A percentile compares a stretch with the other conserved stretches of the same genome.
Evolutionary conservation across 805 yeast genomes (phyloP).

Genomic region (Saccharomycopsis schoenii): DNA sequence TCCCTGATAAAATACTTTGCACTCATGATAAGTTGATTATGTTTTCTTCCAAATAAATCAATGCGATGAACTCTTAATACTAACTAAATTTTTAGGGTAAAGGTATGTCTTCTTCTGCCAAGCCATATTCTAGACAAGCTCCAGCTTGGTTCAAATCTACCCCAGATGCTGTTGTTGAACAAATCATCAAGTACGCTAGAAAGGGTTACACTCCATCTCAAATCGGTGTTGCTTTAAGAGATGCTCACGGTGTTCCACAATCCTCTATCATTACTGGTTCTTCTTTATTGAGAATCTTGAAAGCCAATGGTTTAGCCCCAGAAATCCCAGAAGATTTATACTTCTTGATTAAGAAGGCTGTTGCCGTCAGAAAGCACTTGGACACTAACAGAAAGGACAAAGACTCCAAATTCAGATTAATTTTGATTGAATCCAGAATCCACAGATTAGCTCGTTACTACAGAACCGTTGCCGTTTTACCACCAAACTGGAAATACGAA

Average conservation of each 20-base stretch:
- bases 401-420: slow-evolving; percentile 99
- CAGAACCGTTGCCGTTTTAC: slow-evolving; percentile 98
- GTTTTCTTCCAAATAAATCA: not conserved
- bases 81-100: slow-evolving; percentile 67
- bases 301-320: slow-evolving; percentile 99
- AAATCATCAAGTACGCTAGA: slow-evolving; percentile 98
- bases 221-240: slow-evolving; percentile 98
- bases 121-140: slow-evolving; percentile 98
- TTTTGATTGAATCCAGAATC: slow-evolving; percentile 99
- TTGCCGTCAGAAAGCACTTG: slow-evolving; percentile 98
- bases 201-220: slow-evolving; percentile 99
- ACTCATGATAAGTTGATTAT: not conserved
- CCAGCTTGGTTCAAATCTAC: slow-evolving; percentile 99
- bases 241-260: slow-evolving; percentile 99
- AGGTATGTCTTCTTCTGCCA: slow-evolving; percentile 98
- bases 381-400: slow-evolving; percentile 99
- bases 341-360: slow-evolving; percentile 99
- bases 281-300: slow-evolving; percentile 98
- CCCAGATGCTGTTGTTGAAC: slow-evolving; percentile 93
- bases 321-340: slow-evolving; percentile 99
- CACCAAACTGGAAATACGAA: slow-evolving; percentile 99
- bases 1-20: not conserved
- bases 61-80: slow-evolving; percentile 22
- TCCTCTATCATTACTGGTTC: slow-evolving; percentile 96
- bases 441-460: slow-evolving; percentile 99